Conservation (phyloP, 768 basidiomycete genomes). For the Hysterangium stoloniferum region DNA sequence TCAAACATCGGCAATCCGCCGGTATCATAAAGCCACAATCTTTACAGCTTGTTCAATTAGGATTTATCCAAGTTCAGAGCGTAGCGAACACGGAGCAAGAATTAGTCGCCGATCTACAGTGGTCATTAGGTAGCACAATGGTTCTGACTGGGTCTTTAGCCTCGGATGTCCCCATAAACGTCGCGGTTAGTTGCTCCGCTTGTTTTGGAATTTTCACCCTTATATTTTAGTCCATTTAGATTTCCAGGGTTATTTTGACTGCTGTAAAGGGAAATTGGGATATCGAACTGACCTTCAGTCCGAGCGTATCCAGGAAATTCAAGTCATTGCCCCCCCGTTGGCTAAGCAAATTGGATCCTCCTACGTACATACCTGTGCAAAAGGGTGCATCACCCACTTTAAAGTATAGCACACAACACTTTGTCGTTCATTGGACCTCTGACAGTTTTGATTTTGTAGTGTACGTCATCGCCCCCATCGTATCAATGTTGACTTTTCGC, state of each 20-base stretch:
- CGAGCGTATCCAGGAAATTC: constrained; percentile 30
- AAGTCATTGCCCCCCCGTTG: constrained; percentile 34
- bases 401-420: constrained; percentile 42
- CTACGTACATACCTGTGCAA: constrained; percentile 43
- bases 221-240: not conserved
- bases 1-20: constrained; percentile 34
- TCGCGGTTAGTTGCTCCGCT: constrained; percentile 43
- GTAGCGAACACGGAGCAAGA: constrained; percentile 18
- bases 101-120: constrained; percentile 42
- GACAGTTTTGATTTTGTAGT: constrained; percentile 30
- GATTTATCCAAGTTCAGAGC: constrained; percentile 23
- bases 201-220: not conserved
- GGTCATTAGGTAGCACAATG: constrained; percentile 44
- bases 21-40: constrained; percentile 4
- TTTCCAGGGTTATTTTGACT: constrained; percentile 33
- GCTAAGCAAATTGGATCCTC: constrained; percentile 49
- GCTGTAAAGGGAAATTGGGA: constrained; percentile 60
- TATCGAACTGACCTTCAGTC: constrained; percentile 51
- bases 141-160: constrained; percentile 56
- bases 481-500: constrained; percentile 46
- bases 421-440: not conserved
- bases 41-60: constrained; percentile 42
- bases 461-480: constrained; percentile 57
- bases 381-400: constrained; percentile 40
- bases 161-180: constrained; percentile 38